Percentiles rank a stretch among this genome's conserved stretches.
These are phyloP conservation scores for Eleusine coracana DNA, from an alignment of 176 grass and related monocot species.

Conservation along the genomic window DNA sequence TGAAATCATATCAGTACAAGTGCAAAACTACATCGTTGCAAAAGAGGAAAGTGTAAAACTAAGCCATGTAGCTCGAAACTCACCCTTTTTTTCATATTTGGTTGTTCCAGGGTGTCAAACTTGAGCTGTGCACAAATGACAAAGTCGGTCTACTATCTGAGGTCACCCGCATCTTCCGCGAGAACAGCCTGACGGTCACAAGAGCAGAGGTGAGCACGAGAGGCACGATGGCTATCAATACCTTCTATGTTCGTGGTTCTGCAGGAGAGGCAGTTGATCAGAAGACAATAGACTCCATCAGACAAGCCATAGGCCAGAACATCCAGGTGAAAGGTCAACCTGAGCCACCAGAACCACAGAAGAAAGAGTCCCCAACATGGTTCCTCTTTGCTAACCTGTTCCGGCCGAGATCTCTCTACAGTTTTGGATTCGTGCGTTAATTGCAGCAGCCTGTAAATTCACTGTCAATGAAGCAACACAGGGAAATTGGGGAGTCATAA, in stretches of 20 bases:
- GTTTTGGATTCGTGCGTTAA: conserved; percentile 55
- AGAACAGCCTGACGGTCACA: conserved; percentile 74
- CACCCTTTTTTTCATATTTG: conserved; percentile 10
- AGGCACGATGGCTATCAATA: conserved; percentile 66
- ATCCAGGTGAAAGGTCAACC: conserved; percentile 73
- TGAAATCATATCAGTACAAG: neutral
- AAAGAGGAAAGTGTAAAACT: neutral
- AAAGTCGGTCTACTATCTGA: conserved; percentile 73
- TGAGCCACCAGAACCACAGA: conserved; percentile 40
- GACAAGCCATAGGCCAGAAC: conserved; percentile 66
- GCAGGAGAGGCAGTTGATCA: conserved; percentile 58
- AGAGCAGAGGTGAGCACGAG: conserved; percentile 80
- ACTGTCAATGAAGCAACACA: conserved; percentile 5
- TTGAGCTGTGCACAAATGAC: conserved; percentile 77
- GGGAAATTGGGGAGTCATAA: neutral
- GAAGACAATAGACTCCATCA: conserved; percentile 75
- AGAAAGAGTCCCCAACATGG: conserved; percentile 64
- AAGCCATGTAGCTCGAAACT: neutral
- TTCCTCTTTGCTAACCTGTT: conserved; percentile 76
- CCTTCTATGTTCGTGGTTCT: conserved; percentile 69
- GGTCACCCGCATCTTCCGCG: conserved; percentile 83
- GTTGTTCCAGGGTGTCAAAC: conserved; percentile 65
- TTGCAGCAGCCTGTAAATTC: neutral
- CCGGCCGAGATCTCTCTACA: conserved; percentile 62
- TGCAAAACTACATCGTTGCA: neutral